phyloP scores from a whole-genome alignment of 352 stramenopile genomes.

The Blastocystis sp. region DNA sequence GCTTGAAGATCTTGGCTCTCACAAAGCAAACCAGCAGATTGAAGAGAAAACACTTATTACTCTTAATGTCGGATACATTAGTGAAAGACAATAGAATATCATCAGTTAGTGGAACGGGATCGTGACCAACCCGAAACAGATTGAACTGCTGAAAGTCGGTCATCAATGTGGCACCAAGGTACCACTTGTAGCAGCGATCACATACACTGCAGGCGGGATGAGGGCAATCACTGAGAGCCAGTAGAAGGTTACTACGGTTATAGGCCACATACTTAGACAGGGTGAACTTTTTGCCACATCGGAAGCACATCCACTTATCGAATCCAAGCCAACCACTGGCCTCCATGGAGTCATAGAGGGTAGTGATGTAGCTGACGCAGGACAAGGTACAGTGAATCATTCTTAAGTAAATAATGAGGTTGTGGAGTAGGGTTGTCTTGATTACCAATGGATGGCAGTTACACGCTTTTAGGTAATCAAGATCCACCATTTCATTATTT shows the following conservation, averaged over 20 bases:
- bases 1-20: constrained; percentile 14
- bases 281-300: not conserved
- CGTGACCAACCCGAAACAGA: not conserved
- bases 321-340: not conserved
- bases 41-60: constrained; percentile 24
- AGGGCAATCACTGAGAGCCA: not conserved
- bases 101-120: not conserved
- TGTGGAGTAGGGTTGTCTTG: too few relatives aligned
- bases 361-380: not conserved
- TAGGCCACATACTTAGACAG: not conserved
- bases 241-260: not conserved
- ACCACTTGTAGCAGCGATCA: not conserved
- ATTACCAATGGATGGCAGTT: too few relatives aligned
- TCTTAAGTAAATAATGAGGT: not conserved
- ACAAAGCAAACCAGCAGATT: constrained; percentile 14
- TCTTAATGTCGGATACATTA: not conserved
- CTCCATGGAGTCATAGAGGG: constrained; percentile 10
- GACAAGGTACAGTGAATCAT: not conserved
- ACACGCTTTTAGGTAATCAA: too few relatives aligned
- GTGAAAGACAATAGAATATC: not conserved
- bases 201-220: not conserved
- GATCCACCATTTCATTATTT: too few relatives aligned
- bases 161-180: not conserved
- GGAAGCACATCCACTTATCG: constrained; percentile 22
- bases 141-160: constrained; percentile 25